Evolutionary conservation across 2,329 filamentous ascomycete species (phyloP).

Genomic region (Hypoxylon sp.): DNA sequence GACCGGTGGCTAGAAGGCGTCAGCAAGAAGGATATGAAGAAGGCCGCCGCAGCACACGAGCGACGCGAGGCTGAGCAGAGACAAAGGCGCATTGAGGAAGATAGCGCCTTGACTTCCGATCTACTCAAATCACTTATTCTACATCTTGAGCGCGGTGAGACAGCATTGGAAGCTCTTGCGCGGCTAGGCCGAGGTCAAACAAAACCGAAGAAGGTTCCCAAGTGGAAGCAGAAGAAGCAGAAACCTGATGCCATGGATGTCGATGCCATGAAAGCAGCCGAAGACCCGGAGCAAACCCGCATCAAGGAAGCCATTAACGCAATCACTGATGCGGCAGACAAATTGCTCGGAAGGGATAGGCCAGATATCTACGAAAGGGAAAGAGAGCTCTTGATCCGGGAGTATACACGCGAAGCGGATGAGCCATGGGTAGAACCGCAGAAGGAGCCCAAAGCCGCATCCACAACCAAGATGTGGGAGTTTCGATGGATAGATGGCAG

Average conservation of each 20-base stretch:
- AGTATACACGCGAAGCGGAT: constrained; percentile 87
- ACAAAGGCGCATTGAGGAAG: constrained; percentile 79
- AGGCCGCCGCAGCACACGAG: constrained; percentile 88
- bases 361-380: constrained; percentile 94
- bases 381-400: constrained; percentile 84
- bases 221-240: constrained; percentile 80
- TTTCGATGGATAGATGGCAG: constrained; percentile 92
- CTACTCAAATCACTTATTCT: constrained; percentile 80
- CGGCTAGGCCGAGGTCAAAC: constrained; percentile 79
- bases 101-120: constrained; percentile 80
- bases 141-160: constrained; percentile 84
- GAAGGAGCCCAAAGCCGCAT: constrained; percentile 50
- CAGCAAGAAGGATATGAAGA: constrained; percentile 93
- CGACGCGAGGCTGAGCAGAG: constrained; percentile 84
- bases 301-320: constrained; percentile 82
- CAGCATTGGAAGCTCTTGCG: constrained; percentile 87
- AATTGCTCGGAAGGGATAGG: constrained; percentile 84
- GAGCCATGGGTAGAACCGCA: constrained; percentile 80
- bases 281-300: constrained; percentile 77
- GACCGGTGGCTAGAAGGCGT: constrained; percentile 94
- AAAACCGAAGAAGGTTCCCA: constrained; percentile 66
- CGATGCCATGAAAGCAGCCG: constrained; percentile 66
- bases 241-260: constrained; percentile 77
- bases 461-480: constrained; percentile 77
- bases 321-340: constrained; percentile 92